phyloP scores from a whole-genome alignment of 2,329 filamentous ascomycete genomes.

The Colletotrichum australisinense region DNA sequence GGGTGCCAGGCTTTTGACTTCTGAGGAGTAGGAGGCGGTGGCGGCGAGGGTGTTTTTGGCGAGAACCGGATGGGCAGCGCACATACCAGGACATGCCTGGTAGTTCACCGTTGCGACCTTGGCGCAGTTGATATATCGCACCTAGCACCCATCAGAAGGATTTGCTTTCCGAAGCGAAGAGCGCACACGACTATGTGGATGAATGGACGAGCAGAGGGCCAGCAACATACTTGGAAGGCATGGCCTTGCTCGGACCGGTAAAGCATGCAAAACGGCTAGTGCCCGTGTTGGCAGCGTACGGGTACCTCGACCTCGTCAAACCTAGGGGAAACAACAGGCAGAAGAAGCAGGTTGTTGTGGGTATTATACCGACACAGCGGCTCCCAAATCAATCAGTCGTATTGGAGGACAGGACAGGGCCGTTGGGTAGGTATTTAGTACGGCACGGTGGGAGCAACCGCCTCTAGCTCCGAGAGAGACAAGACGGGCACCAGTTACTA shows the following conservation, averaged over 20 bases:
- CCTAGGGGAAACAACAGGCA: background rate
- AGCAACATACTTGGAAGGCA: background rate
- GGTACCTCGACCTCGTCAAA: background rate
- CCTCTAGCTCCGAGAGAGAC: background rate
- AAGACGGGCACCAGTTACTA: background rate
- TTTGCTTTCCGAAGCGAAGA: background rate
- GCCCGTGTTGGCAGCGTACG: background rate
- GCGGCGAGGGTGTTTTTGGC: background rate
- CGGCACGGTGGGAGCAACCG: background rate
- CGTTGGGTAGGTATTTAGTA: background rate
- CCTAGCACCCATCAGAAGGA: background rate
- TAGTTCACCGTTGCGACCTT: background rate
- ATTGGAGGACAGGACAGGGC: background rate
- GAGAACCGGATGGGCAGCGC: background rate
- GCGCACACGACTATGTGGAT: background rate
- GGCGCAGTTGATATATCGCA: background rate
- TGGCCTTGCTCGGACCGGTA: constrained; percentile 2
- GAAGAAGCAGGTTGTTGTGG: background rate
- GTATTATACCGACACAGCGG: background rate
- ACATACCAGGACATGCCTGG: background rate
- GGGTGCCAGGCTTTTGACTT: background rate
- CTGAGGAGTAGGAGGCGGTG: background rate
- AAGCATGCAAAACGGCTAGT: constrained; percentile 9
- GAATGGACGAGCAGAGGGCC: background rate
- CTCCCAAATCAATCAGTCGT: background rate